Evolutionary conservation across 176 grass and related monocot species (phyloP).

Genomic region (Aegilops bicornis): DNA sequence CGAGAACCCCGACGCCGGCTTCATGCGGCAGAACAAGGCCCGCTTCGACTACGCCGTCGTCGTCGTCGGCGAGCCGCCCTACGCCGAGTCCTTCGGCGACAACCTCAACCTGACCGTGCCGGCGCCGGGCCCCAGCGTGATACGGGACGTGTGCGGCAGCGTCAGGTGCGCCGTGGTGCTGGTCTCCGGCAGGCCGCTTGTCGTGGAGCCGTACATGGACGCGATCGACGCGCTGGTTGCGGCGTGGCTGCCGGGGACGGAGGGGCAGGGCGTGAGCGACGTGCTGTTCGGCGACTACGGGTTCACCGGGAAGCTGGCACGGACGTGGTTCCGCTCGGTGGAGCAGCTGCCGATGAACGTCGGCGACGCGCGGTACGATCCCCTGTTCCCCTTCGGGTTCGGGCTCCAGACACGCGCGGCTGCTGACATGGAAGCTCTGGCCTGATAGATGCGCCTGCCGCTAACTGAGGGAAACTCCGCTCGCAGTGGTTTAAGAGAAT

Average conservation of each 20-base stretch:
- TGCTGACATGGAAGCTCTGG: not conserved
- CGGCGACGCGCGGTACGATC: constrained; percentile 68
- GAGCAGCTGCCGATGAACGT: constrained; percentile 96
- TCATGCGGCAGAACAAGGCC: constrained; percentile 30
- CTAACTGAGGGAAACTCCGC: too few species aligned
- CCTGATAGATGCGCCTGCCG: too few species aligned
- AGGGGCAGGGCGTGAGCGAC: constrained; percentile 83
- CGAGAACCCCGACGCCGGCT: constrained; percentile 42
- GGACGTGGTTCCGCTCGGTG: constrained; percentile 91
- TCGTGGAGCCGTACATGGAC: constrained; percentile 53
- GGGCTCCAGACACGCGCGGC: constrained; percentile 37
- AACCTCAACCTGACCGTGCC: constrained; percentile 71
- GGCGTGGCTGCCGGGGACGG: constrained; percentile 82
- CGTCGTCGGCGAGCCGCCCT: constrained; percentile 62
- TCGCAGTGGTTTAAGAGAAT: too few species aligned
- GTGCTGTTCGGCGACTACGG: constrained; percentile 88
- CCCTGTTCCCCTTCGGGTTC: constrained; percentile 67
- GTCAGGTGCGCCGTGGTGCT: constrained; percentile 62
- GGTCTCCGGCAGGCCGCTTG: constrained; percentile 58
- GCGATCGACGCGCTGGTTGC: constrained; percentile 72
- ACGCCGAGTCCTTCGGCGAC: constrained; percentile 62
- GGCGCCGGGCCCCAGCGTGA: constrained; percentile 44
- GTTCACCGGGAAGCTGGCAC: constrained; percentile 72
- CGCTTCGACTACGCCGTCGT: constrained; percentile 57
- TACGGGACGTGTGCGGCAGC: constrained; percentile 41